Evolutionary conservation across 257 asterid genomes (phyloP), one percentile per base, ranked within the genome.

Genomic region (Parsonsia alboflavescens): DNA sequence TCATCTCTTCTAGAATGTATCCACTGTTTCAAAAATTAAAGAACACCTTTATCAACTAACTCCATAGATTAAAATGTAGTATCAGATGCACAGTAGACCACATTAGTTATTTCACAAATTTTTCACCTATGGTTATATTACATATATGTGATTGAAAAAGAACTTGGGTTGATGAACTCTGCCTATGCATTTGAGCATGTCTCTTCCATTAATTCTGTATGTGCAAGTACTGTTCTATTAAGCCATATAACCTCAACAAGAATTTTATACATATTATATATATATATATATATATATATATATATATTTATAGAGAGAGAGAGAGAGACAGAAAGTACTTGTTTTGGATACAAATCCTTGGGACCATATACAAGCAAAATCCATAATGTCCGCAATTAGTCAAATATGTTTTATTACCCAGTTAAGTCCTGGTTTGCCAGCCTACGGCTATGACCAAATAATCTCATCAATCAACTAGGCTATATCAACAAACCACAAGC

Each of bases 141-240:
- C 6, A 36, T 36, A 17, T n/a, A 71, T 68, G 13, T 8, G 50
- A 53, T 58, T 59, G 49, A 75, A 79, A 19, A 28, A 39, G 73
- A 49, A 21, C 69, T 36, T 63, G 26, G 2, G 13, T 26, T 5
- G 12, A 10, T 59, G 66, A 3, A 39, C 49, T 64, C 16, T 7
- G 13, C 30, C 16, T 17, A 39, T 26, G 49, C 15, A 64, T 33
- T 21, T 41, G 46, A 64, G 24, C 28, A 6, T 19, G 26, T 15
- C 26, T 58, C 39, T 2, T 58, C 8, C 4, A 10, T 36, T 64
- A 52, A 12, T 64, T 21, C 16, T 17, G 12, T 39, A 63, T 6
- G 7, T 33, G 22, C 26, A 39, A 17, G 16, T 39, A 16, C 13
- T 36, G 26, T 21, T 33, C 17, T 33, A 16, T 7, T 33, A 10